phyloP scores from a whole-genome alignment of 768 basidiomycete genomes.

The Pleurotus eryngii region DNA sequence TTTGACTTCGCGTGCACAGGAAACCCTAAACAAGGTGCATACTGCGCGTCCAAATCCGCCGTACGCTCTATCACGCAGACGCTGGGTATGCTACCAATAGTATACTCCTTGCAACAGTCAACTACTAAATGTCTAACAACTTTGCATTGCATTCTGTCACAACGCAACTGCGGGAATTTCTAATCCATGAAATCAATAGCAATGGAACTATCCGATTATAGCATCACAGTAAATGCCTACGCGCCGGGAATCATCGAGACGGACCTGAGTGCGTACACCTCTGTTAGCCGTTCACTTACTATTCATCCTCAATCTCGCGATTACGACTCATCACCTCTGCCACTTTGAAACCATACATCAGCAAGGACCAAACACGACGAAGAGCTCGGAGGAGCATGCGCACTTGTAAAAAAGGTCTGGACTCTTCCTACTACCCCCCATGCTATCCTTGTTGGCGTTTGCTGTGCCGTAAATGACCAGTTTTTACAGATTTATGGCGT shows the following conservation, averaged over 20 bases:
- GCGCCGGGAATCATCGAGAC: conserved; percentile 32
- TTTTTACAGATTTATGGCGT: neutral
- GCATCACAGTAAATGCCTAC: conserved; percentile 39
- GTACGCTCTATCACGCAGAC: conserved; percentile 35
- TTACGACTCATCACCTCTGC: neutral
- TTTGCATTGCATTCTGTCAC: no score
- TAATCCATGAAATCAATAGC: conserved; percentile 10
- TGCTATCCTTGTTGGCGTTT: neutral
- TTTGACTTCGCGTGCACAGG: conserved; percentile 1
- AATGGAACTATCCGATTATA: conserved; percentile 27
- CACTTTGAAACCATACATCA: neutral
- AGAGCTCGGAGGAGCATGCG: neutral
- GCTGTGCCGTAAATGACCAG: neutral
- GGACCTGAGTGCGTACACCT: conserved; percentile 21
- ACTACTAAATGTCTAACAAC: no score
- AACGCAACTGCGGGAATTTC: no score
- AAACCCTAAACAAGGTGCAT: conserved; percentile 14
- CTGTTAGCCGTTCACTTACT: neutral
- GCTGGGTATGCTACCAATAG: conserved; percentile 20
- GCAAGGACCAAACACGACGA: conserved; percentile 1
- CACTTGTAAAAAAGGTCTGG: neutral
- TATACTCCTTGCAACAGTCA: no score
- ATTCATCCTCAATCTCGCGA: neutral
- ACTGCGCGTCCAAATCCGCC: conserved; percentile 35
- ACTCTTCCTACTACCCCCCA: neutral